Evolutionary conservation across 768 basidiomycete genomes (phyloP).

Genomic region (Suillus subaureus): DNA sequence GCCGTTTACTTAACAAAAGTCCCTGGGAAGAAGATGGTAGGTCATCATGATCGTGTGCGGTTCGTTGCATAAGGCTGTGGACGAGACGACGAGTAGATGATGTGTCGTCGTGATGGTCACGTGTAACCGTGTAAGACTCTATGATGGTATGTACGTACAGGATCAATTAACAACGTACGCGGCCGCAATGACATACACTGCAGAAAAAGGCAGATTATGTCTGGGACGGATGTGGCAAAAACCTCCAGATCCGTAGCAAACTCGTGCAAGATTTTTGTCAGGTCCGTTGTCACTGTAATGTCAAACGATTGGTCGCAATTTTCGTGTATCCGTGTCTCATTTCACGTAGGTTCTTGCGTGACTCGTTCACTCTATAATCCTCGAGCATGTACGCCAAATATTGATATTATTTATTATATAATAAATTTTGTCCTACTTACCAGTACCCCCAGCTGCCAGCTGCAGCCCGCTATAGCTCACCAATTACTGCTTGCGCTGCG

Average conservation of each 20-base stretch:
- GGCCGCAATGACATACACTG: too few relatives aligned
- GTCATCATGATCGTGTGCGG: too few relatives aligned
- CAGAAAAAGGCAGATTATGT: not conserved
- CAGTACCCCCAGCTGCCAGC: constrained; percentile 1
- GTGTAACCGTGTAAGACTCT: too few relatives aligned
- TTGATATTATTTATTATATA: too few relatives aligned
- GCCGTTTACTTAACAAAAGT: too few relatives aligned
- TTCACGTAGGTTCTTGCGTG: not conserved
- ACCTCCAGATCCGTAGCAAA: not conserved
- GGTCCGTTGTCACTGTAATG: not conserved
- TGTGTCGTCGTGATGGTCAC: too few relatives aligned
- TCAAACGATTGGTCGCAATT: not conserved
- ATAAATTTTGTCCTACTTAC: too few relatives aligned
- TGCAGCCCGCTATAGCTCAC: not conserved
- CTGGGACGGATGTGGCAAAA: not conserved
- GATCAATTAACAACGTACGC: too few relatives aligned
- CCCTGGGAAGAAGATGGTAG: too few relatives aligned
- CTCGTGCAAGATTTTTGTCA: not conserved
- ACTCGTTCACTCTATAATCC: not conserved
- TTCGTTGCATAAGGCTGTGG: too few relatives aligned
- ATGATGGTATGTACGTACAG: too few relatives aligned
- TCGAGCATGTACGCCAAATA: not conserved
- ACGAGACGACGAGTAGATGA: too few relatives aligned
- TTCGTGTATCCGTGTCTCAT: not conserved
- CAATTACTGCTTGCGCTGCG: not conserved